phyloP scores from a whole-genome alignment of 2,329 filamentous ascomycete genomes.

The Phialemoniopsis sp. region DNA sequence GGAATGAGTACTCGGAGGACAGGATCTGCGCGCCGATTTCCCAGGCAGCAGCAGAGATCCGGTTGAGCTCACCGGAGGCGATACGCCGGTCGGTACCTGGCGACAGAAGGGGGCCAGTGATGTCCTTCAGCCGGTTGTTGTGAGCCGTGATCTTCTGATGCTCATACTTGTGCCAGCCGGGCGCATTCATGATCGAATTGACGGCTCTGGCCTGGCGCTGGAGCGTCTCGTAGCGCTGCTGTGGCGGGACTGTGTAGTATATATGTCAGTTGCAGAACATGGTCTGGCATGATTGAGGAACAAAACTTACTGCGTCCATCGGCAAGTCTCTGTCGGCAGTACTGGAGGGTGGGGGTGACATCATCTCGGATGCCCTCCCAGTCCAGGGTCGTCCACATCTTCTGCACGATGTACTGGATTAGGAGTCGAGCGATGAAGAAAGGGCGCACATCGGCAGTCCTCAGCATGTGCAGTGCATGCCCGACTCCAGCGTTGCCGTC shows the following conservation, averaged over 20 bases:
- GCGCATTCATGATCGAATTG: conserved; percentile 20
- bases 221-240: conserved; percentile 28
- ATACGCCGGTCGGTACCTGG: conserved; percentile 28
- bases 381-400: conserved; percentile 24
- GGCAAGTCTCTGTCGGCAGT: too few species aligned
- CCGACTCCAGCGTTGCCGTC: conserved; percentile 18
- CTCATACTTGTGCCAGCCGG: conserved; percentile 18
- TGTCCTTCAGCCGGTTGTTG: conserved; percentile 20
- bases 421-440: conserved; percentile 33
- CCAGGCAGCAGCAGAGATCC: conserved; percentile 35
- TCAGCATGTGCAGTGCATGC: conserved; percentile 25
- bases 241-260: conserved; percentile 1
- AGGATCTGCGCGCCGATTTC: conserved; percentile 43
- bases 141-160: conserved; percentile 14
- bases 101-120: conserved; percentile 37
- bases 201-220: conserved; percentile 28
- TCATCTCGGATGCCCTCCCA: conserved; percentile 24
- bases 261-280: background rate
- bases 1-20: conserved; percentile 26
- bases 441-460: conserved; percentile 19
- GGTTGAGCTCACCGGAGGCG: conserved; percentile 36
- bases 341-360: conserved; percentile 6
- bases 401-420: conserved; percentile 26
- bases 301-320: conserved; percentile 17
- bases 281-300: too few species aligned